Conservation (phyloP, 176 grass and related monocot genomes). For the Raddia guianensis region DNA sequence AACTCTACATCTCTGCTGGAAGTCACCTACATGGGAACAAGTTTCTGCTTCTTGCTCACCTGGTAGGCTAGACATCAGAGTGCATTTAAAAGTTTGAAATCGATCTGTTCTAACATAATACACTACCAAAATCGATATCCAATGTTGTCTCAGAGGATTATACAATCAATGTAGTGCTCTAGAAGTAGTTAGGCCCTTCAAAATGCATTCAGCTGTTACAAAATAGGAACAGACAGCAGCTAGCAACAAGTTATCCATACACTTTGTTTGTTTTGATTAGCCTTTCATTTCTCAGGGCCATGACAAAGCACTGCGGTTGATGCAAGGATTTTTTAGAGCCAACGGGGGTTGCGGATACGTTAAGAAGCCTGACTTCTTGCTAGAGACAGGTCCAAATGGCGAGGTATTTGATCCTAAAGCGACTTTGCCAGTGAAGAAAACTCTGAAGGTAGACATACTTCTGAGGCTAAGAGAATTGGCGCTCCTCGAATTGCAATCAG, state of each 20-base stretch:
- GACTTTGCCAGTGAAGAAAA: slow-evolving; percentile 72
- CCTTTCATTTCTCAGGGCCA: slow-evolving; percentile 54
- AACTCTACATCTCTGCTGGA: neutral
- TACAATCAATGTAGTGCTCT: slow-evolving; percentile 7
- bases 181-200: neutral
- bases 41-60: neutral
- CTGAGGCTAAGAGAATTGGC: neutral
- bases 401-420: slow-evolving; percentile 73
- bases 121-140: neutral
- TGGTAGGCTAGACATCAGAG: neutral
- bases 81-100: neutral
- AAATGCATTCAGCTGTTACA: neutral
- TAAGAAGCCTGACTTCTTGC: slow-evolving; percentile 82
- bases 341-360: slow-evolving; percentile 91
- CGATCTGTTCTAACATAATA: neutral
- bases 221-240: neutral
- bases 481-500: neutral
- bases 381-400: slow-evolving; percentile 56
- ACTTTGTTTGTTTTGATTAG: neutral
- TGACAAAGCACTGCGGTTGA: slow-evolving; percentile 73
- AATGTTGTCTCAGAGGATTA: neutral
- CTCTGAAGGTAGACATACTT: slow-evolving; percentile 62
- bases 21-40: neutral
- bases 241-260: neutral
- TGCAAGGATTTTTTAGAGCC: slow-evolving; percentile 96